These are phyloP conservation scores for Nissolia schottii DNA, from an alignment of 306 rosid genomes.

Conservation along the genomic window DNA sequence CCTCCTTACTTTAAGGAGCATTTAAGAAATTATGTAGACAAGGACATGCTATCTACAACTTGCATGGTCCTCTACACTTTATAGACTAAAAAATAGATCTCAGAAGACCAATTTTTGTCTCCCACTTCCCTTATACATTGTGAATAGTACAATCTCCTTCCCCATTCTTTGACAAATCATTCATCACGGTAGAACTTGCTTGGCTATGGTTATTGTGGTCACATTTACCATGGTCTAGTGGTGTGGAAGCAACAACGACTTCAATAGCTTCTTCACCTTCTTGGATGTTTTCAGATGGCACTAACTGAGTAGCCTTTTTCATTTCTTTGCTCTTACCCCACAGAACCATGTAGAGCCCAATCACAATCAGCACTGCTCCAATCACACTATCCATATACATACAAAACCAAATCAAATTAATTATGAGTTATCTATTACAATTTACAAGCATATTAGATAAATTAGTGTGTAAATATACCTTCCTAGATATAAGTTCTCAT, in stretches of 20 bases:
- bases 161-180: not conserved
- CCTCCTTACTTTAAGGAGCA: too few relatives aligned
- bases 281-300: constrained; percentile 19
- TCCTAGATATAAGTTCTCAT: constrained; percentile 30
- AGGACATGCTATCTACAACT: not conserved
- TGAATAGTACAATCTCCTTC: not conserved
- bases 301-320: constrained; percentile 19
- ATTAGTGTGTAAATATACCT: constrained; percentile 14
- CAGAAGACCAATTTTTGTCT: not conserved
- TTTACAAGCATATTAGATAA: not conserved
- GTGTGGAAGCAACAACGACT: constrained; percentile 3
- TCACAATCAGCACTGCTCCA: too few relatives aligned
- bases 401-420: not conserved
- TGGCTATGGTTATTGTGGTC: not conserved
- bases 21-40: too few relatives aligned
- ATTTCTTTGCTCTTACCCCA: too few relatives aligned
- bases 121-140: not conserved
- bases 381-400: not conserved
- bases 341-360: too few relatives aligned
- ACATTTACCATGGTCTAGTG: constrained; percentile 4
- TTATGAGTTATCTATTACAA: too few relatives aligned
- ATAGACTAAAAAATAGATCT: not conserved
- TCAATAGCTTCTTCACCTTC: constrained; percentile 2
- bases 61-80: not conserved
- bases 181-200: not conserved